Evolutionary conservation across 1,284 basidiomycete species (phyloP).

Genomic region (Sphagnurus paluster): DNA sequence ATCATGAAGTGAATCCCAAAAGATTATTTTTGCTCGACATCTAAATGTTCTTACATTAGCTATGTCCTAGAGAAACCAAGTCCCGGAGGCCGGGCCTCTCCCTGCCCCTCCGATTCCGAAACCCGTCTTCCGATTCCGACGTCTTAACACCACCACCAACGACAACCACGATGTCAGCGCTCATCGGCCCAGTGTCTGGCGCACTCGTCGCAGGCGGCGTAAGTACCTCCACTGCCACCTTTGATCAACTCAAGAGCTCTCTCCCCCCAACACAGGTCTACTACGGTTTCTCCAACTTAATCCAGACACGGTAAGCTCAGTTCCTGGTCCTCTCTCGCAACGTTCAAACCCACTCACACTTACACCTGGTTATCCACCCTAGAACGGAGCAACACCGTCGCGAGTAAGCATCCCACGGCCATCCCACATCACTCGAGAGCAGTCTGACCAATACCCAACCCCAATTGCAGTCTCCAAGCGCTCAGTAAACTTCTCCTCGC

Average conservation of each 20-base stretch:
- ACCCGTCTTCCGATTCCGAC: too few species aligned
- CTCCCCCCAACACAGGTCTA: conserved; percentile 42
- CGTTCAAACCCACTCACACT: neutral
- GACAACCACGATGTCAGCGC: conserved; percentile 45
- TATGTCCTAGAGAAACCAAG: too few species aligned
- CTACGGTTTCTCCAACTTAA: conserved; percentile 61
- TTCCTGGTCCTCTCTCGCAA: neutral
- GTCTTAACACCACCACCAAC: too few species aligned
- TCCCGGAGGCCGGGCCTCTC: too few species aligned
- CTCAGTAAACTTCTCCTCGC: conserved; percentile 49
- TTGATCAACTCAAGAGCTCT: too few species aligned
- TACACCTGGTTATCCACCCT: conserved; percentile 1
- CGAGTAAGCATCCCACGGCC: conserved; percentile 49
- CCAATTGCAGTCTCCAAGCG: conserved; percentile 49
- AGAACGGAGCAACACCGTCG: conserved; percentile 51
- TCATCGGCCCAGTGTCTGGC: conserved; percentile 57
- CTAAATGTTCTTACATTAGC: too few species aligned
- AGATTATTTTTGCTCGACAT: too few species aligned
- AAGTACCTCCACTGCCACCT: conserved; percentile 19
- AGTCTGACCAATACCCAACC: too few species aligned
- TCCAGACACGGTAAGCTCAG: conserved; percentile 45
- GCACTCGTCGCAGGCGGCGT: conserved; percentile 59
- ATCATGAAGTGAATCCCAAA: too few species aligned
- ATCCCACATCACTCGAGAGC: too few species aligned
- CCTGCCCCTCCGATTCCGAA: too few species aligned